phyloP scores from a whole-genome alignment of 2,329 filamentous ascomycete species.

The Fusarium zealandicum region DNA sequence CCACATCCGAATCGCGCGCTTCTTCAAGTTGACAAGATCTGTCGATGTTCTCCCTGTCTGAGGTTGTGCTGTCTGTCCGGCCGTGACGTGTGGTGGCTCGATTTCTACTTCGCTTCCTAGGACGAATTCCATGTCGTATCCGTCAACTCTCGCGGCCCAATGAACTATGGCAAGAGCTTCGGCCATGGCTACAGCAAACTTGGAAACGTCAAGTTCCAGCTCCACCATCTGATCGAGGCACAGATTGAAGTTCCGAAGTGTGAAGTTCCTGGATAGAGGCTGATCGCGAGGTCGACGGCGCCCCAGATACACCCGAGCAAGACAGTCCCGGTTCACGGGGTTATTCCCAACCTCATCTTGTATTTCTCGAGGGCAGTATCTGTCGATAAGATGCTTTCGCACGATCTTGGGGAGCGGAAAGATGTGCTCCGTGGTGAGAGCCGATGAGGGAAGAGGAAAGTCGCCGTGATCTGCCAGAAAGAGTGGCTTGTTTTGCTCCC shows the following conservation, averaged over 20 bases:
- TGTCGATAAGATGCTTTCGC: conserved; percentile 32
- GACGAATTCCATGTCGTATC: conserved; percentile 35
- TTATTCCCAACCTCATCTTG: background rate
- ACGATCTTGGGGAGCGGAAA: conserved; percentile 31
- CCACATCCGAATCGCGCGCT: conserved; percentile 4
- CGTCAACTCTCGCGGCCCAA: conserved; percentile 33
- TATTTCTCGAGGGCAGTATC: conserved; percentile 19
- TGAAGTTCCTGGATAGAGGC: conserved; percentile 24
- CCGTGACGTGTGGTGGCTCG: background rate
- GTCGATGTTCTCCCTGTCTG: background rate
- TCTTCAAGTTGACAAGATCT: background rate
- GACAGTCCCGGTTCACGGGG: conserved; percentile 30
- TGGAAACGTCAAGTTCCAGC: conserved; percentile 10
- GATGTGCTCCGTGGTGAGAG: conserved; percentile 38
- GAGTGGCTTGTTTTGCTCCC: background rate
- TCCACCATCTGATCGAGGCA: conserved; percentile 32
- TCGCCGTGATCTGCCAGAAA: background rate
- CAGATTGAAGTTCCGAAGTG: conserved; percentile 35
- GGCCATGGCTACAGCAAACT: conserved; percentile 24
- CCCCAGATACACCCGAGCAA: conserved; percentile 31
- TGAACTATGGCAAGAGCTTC: conserved; percentile 37
- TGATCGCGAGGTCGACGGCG: conserved; percentile 4
- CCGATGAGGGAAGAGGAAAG: conserved; percentile 29
- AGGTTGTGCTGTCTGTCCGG: too few species aligned
- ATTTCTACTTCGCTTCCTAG: conserved; percentile 17